Conservation (phyloP, 23 red algal species). For the Agarophyton chilense region DNA sequence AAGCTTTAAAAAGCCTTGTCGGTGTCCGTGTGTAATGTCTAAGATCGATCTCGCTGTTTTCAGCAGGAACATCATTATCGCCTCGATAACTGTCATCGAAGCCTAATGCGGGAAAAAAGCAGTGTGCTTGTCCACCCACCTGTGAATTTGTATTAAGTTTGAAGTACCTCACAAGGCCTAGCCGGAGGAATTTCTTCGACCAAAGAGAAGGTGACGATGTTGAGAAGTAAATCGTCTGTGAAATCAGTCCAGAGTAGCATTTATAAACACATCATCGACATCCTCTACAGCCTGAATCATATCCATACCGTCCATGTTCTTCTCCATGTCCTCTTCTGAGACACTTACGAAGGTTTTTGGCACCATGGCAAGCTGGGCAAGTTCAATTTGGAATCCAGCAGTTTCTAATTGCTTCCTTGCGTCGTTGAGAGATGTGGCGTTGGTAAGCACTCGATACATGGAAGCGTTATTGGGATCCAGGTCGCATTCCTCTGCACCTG, state of each 20-base stretch:
- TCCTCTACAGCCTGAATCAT: constrained; percentile 85
- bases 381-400: constrained; percentile 41
- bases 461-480: constrained; percentile 46
- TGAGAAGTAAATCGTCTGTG: neutral
- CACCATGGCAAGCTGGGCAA: constrained; percentile 65
- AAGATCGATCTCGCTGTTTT: too few relatives aligned
- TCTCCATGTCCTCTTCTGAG: constrained; percentile 46
- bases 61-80: too few relatives aligned
- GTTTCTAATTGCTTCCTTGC: constrained; percentile 1
- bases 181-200: too few relatives aligned
- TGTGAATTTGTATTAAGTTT: too few relatives aligned
- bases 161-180: too few relatives aligned
- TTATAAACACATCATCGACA: constrained; percentile 76
- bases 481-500: constrained; percentile 76
- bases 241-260: neutral
- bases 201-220: too few relatives aligned
- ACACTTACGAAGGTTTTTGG: constrained; percentile 49
- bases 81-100: too few relatives aligned
- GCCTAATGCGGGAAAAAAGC: too few relatives aligned
- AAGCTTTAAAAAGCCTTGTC: too few relatives aligned
- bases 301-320: constrained; percentile 62
- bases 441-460: constrained; percentile 48
- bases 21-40: too few relatives aligned
- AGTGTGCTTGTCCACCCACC: too few relatives aligned
- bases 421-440: neutral